These are phyloP conservation scores for Didymella keratinophila DNA, from an alignment of 2,329 filamentous ascomycete species.

Conservation along the genomic window DNA sequence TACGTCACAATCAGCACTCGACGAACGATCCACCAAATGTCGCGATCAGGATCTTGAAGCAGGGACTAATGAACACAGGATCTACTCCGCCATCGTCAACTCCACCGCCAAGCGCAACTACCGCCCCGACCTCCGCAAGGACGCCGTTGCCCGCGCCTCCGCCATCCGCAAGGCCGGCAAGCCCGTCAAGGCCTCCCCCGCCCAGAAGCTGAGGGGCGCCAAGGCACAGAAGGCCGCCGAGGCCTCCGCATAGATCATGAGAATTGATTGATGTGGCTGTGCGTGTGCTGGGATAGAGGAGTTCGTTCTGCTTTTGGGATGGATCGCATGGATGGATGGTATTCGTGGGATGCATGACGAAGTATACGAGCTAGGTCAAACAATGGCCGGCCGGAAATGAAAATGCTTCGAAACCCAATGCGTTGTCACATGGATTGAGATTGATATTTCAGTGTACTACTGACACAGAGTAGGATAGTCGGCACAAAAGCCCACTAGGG, in stretches of 20 bases:
- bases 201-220: conserved; percentile 78
- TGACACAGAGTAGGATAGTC: no score
- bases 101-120: conserved; percentile 84
- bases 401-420: conserved; percentile 30
- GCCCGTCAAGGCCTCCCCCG: conserved; percentile 76
- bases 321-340: conserved; percentile 11
- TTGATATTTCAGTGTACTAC: no score
- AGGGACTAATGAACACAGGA: conserved; percentile 54
- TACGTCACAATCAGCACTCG: conserved; percentile 59
- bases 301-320: conserved; percentile 18
- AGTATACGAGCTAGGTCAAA: conserved; percentile 23
- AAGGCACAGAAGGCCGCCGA: conserved; percentile 75
- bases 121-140: conserved; percentile 63
- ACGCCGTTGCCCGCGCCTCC: conserved; percentile 84
- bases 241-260: conserved; percentile 38
- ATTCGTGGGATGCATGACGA: conserved; percentile 25
- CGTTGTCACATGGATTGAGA: no score
- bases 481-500: no score
- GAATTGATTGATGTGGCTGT: neutral
- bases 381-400: conserved; percentile 25
- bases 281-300: conserved; percentile 2
- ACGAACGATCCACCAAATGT: neutral
- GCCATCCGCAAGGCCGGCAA: conserved; percentile 83
- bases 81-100: conserved; percentile 88
- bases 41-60: no score